These are phyloP conservation scores for Fusarium illudens DNA, from an alignment of 2,329 filamentous ascomycete genomes.

Conservation along the genomic window DNA sequence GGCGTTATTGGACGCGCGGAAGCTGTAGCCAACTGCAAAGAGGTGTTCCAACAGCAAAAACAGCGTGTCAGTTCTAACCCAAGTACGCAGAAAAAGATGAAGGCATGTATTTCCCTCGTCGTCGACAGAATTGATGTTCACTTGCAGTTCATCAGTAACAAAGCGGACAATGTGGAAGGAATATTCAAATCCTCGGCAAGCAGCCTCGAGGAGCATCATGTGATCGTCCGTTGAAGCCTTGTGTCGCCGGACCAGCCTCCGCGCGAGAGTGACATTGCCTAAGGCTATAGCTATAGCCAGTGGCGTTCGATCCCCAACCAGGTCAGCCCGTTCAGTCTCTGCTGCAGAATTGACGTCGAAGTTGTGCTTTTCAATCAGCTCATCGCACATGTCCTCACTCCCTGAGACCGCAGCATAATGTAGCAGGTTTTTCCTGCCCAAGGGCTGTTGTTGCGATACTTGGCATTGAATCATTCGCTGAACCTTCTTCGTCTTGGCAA, in stretches of 20 bases:
- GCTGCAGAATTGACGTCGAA: neutral
- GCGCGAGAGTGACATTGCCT: neutral
- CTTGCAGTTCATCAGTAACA: neutral
- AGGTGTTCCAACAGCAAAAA: neutral
- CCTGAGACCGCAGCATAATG: accelerated
- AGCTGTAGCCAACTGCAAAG: neutral
- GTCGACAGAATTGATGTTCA: neutral
- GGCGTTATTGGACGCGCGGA: neutral
- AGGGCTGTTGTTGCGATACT: neutral
- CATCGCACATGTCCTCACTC: neutral
- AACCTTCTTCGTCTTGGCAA: neutral
- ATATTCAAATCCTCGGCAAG: accelerated
- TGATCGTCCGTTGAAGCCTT: neutral
- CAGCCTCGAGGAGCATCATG: neutral
- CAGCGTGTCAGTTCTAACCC: neutral
- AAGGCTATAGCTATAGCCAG: accelerated
- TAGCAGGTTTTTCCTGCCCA: neutral
- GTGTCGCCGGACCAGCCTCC: neutral
- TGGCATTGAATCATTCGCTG: neutral
- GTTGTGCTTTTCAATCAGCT: neutral
- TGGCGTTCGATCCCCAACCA: neutral
- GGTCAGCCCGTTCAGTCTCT: accelerated
- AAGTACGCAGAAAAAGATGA: neutral
- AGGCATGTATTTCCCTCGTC: neutral
- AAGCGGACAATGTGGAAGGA: neutral